Conservation (phyloP, 176 grass and related monocot genomes). For the Pharus latifolius region DNA sequence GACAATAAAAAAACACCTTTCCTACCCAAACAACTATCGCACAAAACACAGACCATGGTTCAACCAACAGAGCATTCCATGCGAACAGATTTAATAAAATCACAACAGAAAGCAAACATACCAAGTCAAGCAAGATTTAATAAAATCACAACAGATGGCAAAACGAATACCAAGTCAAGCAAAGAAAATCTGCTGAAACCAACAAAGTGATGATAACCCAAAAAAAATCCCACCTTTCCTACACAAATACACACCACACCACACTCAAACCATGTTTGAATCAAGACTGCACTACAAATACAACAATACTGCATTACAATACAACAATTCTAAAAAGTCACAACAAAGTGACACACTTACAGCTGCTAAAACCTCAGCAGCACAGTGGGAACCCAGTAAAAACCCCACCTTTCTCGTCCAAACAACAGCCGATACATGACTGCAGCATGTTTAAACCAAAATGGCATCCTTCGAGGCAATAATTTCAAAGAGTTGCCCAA, state of each 20-base stretch:
- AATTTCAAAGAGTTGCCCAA: neutral
- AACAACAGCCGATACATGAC: neutral
- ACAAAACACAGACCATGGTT: neutral
- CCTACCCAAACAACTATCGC: neutral
- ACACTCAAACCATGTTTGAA: neutral
- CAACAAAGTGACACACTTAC: too few relatives aligned
- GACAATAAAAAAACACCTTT: neutral
- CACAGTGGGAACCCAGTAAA: neutral
- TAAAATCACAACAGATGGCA: too few relatives aligned
- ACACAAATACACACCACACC: neutral
- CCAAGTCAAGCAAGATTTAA: neutral
- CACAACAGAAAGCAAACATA: neutral
- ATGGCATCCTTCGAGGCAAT: neutral
- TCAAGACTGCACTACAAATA: neutral
- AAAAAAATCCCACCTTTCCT: neutral
- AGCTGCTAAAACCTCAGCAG: neutral
- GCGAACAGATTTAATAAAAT: too few relatives aligned
- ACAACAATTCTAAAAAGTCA: conserved; percentile 4
- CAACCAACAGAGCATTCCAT: neutral
- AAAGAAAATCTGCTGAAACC: too few relatives aligned
- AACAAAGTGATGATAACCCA: too few relatives aligned
- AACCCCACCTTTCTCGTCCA: neutral
- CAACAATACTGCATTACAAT: neutral
- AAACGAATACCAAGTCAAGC: too few relatives aligned
- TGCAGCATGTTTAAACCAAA: neutral